These are phyloP conservation scores for Fraxinus anomala DNA, from an alignment of 257 asterid genomes.

Conservation along the genomic window DNA sequence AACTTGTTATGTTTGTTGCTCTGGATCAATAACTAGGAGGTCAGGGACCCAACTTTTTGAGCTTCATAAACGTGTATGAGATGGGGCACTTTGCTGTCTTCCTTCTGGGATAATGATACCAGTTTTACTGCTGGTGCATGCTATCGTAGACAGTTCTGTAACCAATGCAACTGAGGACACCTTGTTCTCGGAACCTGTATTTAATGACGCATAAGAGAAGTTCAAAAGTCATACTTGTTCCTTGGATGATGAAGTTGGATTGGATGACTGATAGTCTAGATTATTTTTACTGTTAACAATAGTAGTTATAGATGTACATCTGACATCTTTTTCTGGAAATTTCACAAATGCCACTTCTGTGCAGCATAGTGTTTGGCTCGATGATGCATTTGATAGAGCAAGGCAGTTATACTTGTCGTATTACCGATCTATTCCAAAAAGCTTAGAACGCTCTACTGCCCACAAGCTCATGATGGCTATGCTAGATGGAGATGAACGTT, in stretches of 20 bases:
- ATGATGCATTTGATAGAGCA: slow-evolving; percentile 98
- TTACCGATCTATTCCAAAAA: slow-evolving; percentile 93
- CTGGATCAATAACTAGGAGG: slow-evolving; percentile 18
- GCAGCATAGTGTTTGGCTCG: slow-evolving; percentile 99
- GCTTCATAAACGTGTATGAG: slow-evolving; percentile 7
- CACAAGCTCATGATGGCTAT: slow-evolving; percentile 97
- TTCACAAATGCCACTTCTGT: slow-evolving; percentile 27
- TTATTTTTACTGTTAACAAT: slow-evolving; percentile 19
- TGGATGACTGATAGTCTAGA: slow-evolving; percentile 10
- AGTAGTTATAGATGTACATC: slow-evolving; percentile 1
- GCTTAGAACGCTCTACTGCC: slow-evolving; percentile 99
- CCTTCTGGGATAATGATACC: neutral
- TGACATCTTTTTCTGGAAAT: slow-evolving; percentile 21
- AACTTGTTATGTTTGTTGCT: neutral
- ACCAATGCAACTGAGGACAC: neutral
- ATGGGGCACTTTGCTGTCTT: neutral
- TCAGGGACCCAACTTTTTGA: slow-evolving; percentile 12
- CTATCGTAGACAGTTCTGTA: slow-evolving; percentile 2
- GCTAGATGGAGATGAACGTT: slow-evolving; percentile 97
- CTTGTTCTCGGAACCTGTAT: slow-evolving; percentile 3
- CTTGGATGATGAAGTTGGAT: slow-evolving; percentile 23
- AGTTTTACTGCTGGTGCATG: neutral
- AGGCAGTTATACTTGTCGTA: slow-evolving; percentile 90
- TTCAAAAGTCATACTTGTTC: neutral
- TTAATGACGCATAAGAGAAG: neutral